Percentiles rank a stretch among this genome's conserved stretches.
These are phyloP conservation scores for Saccharomycopsis capsularis DNA, from an alignment of 805 yeast genomes.

Conservation along the genomic window DNA sequence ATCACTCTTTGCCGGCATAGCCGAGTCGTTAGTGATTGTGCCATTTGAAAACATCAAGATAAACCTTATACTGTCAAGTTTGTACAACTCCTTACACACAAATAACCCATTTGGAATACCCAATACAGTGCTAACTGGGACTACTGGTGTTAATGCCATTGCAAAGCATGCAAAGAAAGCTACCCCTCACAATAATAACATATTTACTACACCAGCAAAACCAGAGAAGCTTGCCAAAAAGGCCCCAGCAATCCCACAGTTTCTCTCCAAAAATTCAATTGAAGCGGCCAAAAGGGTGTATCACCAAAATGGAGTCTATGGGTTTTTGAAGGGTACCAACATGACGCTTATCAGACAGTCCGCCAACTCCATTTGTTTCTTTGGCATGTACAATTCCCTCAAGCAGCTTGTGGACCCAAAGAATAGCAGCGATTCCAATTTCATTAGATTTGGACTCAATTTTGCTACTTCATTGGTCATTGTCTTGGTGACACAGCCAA, in stretches of 20 bases:
- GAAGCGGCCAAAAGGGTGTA: constrained; percentile 61
- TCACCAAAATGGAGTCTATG: constrained; percentile 60
- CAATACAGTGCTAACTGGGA: neutral
- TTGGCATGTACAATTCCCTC: constrained; percentile 72
- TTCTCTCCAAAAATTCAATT: constrained; percentile 48
- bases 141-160: neutral
- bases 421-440: constrained; percentile 30
- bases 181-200: constrained; percentile 12
- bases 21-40: constrained; percentile 75
- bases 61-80: constrained; percentile 66
- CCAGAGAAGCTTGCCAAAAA: constrained; percentile 21
- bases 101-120: constrained; percentile 26
- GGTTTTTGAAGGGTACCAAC: constrained; percentile 74
- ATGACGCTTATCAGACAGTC: constrained; percentile 82
- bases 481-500: constrained; percentile 75
- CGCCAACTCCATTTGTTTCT: constrained; percentile 72
- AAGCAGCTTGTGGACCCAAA: constrained; percentile 63
- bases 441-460: constrained; percentile 28
- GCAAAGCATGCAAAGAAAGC: neutral
- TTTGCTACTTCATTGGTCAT: constrained; percentile 65
- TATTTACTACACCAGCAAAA: neutral
- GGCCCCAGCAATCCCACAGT: constrained; percentile 31
- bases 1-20: constrained; percentile 60
- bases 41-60: constrained; percentile 88
- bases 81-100: constrained; percentile 28